Evolutionary conservation across 805 yeast genomes (phyloP).

Genomic region (Candida ipomoeae): DNA sequence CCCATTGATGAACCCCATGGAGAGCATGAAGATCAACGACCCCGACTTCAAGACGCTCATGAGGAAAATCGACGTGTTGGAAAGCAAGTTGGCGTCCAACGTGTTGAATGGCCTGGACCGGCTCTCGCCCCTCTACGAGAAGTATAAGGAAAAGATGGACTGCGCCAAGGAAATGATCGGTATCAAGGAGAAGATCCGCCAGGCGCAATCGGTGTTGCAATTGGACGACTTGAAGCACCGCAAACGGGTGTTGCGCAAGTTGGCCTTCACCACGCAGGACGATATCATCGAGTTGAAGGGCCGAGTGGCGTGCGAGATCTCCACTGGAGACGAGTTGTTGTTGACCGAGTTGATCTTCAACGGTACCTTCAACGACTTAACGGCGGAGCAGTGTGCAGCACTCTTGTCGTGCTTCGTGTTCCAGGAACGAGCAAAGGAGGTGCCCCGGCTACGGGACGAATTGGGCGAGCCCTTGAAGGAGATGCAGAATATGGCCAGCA

Average conservation of each 20-base stretch:
- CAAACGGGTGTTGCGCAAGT: conserved; percentile 85
- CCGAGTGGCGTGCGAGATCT: conserved; percentile 94
- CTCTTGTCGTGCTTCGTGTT: conserved; percentile 91
- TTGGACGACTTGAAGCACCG: conserved; percentile 90
- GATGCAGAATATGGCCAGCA: conserved; percentile 85
- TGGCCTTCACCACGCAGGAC: conserved; percentile 80
- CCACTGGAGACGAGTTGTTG: conserved; percentile 82
- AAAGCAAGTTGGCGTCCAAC: conserved; percentile 65
- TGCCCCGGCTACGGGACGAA: conserved; percentile 81
- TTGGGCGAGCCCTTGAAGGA: conserved; percentile 87
- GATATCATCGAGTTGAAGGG: conserved; percentile 96
- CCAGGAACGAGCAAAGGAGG: conserved; percentile 90
- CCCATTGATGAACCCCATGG: conserved; percentile 87
- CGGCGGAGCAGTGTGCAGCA: conserved; percentile 90
- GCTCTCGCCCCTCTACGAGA: conserved; percentile 57
- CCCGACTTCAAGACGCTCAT: conserved; percentile 66
- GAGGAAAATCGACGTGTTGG: conserved; percentile 78
- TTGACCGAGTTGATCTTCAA: conserved; percentile 91
- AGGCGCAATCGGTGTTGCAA: conserved; percentile 89
- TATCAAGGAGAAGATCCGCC: conserved; percentile 61
- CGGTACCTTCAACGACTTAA: conserved; percentile 86
- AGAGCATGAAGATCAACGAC: conserved; percentile 88
- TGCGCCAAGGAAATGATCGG: conserved; percentile 55
- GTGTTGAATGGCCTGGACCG: conserved; percentile 62
- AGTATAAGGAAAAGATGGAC: conserved; percentile 62